Conservation (phyloP, 345 rosid species). For the Salix purpurea region DNA sequence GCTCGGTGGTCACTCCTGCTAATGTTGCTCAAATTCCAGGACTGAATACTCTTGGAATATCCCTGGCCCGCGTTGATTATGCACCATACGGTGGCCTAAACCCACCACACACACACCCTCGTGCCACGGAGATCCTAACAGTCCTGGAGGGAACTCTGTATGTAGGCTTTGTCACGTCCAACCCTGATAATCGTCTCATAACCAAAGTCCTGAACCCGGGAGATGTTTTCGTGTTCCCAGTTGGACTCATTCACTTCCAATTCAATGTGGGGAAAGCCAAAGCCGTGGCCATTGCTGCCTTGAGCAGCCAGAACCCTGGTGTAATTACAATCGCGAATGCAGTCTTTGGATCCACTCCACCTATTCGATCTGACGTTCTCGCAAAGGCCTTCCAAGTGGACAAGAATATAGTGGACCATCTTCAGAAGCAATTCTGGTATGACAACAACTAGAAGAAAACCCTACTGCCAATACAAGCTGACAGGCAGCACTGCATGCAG, state of each 20-base stretch:
- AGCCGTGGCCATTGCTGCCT: constrained; percentile 2
- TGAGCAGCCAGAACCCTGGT: constrained; percentile 16
- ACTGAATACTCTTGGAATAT: constrained; percentile 14
- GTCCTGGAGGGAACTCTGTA: constrained; percentile 1
- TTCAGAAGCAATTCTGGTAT: background rate
- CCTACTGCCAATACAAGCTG: background rate
- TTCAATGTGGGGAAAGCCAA: constrained; percentile 9
- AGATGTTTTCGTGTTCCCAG: constrained; percentile 11
- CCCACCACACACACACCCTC: constrained; percentile 6
- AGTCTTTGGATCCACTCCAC: background rate
- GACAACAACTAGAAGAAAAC: background rate
- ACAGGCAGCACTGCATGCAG: background rate
- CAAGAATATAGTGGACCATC: background rate
- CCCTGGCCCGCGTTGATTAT: background rate
- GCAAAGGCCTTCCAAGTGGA: constrained; percentile 17
- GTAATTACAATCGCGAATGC: constrained; percentile 10
- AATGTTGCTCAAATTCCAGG: background rate
- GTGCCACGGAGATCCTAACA: background rate
- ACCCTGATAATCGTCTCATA: constrained; percentile 7
- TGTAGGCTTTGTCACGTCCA: constrained; percentile 7
- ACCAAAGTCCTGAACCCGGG: background rate
- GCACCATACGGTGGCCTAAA: background rate
- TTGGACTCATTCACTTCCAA: constrained; percentile 3
- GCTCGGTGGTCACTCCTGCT: background rate
- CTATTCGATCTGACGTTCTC: constrained; percentile 6